Evolutionary conservation across 78 protist genomes (phyloP).

Genomic region (Planoprotostelium fungivorum): DNA sequence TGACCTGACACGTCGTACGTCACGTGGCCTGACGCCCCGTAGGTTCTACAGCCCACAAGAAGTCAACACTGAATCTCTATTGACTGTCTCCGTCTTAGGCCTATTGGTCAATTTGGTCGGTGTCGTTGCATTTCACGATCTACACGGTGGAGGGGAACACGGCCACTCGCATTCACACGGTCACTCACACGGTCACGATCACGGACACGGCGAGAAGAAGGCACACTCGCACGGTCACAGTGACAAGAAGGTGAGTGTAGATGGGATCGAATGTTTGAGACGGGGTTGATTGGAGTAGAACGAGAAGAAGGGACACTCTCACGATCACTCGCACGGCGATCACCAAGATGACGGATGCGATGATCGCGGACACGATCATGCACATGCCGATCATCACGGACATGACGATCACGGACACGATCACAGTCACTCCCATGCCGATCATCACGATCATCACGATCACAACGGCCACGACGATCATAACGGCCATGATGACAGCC

Average conservation of each 20-base stretch:
- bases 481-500: slow-evolving; percentile 21
- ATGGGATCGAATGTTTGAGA: too few species aligned
- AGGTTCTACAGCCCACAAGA: slow-evolving; percentile 74
- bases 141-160: slow-evolving; percentile 36
- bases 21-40: background rate
- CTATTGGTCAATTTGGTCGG: slow-evolving; percentile 90
- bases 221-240: slow-evolving; percentile 53
- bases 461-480: slow-evolving; percentile 26
- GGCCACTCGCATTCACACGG: slow-evolving; percentile 48
- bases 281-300: too few species aligned
- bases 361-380: background rate
- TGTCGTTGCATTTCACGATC: slow-evolving; percentile 74
- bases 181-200: slow-evolving; percentile 17
- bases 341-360: background rate
- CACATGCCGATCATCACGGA: background rate
- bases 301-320: background rate
- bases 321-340: too few species aligned
- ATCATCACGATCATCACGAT: background rate
- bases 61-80: slow-evolving; percentile 68
- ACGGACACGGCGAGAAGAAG: background rate
- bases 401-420: slow-evolving; percentile 6
- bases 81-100: slow-evolving; percentile 87
- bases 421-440: slow-evolving; percentile 51
- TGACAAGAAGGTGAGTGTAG: slow-evolving; percentile 5
- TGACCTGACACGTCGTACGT: background rate